A percentile compares a stretch with the other conserved stretches of the same genome.
Conservation (phyloP, 2,329 filamentous ascomycete species). For the Colletotrichum spaethianum region DNA sequence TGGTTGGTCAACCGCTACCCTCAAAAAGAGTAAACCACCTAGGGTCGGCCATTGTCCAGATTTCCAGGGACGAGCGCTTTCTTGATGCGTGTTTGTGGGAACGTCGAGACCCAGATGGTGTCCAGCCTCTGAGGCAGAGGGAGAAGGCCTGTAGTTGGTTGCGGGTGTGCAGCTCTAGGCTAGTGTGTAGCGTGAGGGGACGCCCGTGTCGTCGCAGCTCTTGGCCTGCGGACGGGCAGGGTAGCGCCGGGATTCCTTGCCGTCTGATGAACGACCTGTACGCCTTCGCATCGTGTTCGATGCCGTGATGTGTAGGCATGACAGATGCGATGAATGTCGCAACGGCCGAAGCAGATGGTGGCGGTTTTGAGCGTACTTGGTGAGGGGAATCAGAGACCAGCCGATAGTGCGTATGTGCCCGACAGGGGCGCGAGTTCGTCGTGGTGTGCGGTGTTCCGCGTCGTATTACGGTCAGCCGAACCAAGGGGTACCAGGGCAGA, state of each 20-base stretch:
- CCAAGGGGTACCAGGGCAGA: constrained; percentile 1
- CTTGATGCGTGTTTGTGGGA: constrained; percentile 10
- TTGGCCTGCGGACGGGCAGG: constrained; percentile 13
- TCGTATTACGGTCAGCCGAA: neutral
- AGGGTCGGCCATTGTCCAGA: neutral
- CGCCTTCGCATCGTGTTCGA: neutral
- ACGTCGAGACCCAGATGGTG: constrained; percentile 6
- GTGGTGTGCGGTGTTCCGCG: neutral
- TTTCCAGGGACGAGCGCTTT: neutral
- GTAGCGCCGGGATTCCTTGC: constrained; percentile 5
- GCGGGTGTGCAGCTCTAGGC: constrained; percentile 23
- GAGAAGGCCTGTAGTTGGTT: constrained; percentile 9
- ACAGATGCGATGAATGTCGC: neutral
- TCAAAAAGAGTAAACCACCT: neutral
- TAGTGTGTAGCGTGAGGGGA: neutral
- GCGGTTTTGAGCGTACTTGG: neutral
- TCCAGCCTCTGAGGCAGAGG: neutral
- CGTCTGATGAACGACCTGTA: neutral
- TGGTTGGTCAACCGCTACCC: neutral
- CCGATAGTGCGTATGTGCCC: neutral
- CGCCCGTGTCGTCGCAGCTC: constrained; percentile 1
- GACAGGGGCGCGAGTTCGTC: neutral
- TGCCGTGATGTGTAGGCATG: neutral
- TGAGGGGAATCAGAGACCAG: neutral
- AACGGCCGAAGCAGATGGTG: neutral